These are phyloP conservation scores for Biscogniauxia sp. DNA, from an alignment of 2,329 filamentous ascomycete species.

Conservation along the genomic window DNA sequence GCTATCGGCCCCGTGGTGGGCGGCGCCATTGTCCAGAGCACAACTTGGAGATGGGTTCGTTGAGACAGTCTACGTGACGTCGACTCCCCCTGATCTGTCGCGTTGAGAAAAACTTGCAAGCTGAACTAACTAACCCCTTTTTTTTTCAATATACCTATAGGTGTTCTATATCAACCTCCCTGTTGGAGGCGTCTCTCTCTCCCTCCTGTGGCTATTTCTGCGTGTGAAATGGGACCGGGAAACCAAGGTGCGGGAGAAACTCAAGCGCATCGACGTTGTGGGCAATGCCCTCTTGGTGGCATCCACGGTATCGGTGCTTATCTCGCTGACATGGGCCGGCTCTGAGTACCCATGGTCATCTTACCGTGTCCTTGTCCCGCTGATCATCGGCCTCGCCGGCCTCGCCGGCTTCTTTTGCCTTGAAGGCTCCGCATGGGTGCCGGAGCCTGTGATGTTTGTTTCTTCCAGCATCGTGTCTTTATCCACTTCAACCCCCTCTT, in stretches of 20 bases:
- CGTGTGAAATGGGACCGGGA: conserved; percentile 12
- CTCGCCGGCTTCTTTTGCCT: conserved; percentile 34
- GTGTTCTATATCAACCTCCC: conserved; percentile 32
- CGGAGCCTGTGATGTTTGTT: conserved; percentile 35
- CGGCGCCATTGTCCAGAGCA: conserved; percentile 13
- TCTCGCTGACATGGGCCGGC: conserved; percentile 12
- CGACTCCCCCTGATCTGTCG: too few relatives aligned
- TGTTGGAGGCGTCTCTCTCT: conserved; percentile 28
- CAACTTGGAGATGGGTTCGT: conserved; percentile 24
- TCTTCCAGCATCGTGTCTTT: neutral
- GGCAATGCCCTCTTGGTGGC: conserved; percentile 20
- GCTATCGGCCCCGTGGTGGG: conserved; percentile 21
- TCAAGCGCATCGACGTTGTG: conserved; percentile 19
- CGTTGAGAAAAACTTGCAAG: too few relatives aligned
- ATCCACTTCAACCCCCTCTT: neutral
- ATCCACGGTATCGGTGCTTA: conserved; percentile 7
- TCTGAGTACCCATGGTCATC: conserved; percentile 14
- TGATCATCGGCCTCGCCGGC: conserved; percentile 39
- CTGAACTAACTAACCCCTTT: too few relatives aligned
- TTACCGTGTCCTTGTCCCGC: conserved; percentile 32
- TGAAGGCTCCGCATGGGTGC: conserved; percentile 25
- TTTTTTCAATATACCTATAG: too few relatives aligned
- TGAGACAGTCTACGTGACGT: too few relatives aligned
- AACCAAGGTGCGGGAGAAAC: conserved; percentile 2
- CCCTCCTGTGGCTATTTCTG: conserved; percentile 20